phyloP scores from a whole-genome alignment of 1,284 basidiomycete genomes.

The Schizophyllum commune region DNA sequence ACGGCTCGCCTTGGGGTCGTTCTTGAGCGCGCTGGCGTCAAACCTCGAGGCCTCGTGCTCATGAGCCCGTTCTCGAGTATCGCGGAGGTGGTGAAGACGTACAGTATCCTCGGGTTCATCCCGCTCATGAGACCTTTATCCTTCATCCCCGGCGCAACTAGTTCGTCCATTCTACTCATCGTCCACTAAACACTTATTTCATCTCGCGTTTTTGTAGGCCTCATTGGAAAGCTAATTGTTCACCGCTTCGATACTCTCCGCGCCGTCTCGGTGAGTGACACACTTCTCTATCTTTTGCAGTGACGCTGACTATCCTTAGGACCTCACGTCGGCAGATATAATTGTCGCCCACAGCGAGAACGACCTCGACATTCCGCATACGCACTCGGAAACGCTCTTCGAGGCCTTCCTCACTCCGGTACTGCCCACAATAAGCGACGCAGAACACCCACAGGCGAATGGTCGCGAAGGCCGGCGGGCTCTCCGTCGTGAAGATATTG shows the following conservation, averaged over 20 bases:
- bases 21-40: conserved; percentile 45
- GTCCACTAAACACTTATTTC: not conserved
- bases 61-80: conserved; percentile 76
- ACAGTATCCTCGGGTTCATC: conserved; percentile 60
- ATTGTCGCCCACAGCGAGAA: conserved; percentile 29
- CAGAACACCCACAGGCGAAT: conserved; percentile 23
- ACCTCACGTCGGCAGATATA: not conserved
- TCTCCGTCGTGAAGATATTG: conserved; percentile 31
- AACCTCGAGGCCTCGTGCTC: conserved; percentile 58
- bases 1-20: conserved; percentile 53
- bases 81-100: conserved; percentile 58
- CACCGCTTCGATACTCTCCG: conserved; percentile 64
- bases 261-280: conserved; percentile 43
- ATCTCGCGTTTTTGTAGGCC: conserved; percentile 27
- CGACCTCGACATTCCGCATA: conserved; percentile 75
- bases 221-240: conserved; percentile 47
- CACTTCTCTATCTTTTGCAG: not conserved
- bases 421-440: conserved; percentile 38
- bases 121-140: conserved; percentile 68
- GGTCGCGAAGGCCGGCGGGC: not conserved
- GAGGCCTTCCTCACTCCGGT: conserved; percentile 57
- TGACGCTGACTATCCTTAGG: not conserved
- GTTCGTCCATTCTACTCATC: conserved; percentile 35
- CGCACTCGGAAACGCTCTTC: conserved; percentile 73
- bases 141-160: conserved; percentile 59